phyloP scores from a whole-genome alignment of 2,329 filamentous ascomycete species.

The Triangularia setosa region DNA sequence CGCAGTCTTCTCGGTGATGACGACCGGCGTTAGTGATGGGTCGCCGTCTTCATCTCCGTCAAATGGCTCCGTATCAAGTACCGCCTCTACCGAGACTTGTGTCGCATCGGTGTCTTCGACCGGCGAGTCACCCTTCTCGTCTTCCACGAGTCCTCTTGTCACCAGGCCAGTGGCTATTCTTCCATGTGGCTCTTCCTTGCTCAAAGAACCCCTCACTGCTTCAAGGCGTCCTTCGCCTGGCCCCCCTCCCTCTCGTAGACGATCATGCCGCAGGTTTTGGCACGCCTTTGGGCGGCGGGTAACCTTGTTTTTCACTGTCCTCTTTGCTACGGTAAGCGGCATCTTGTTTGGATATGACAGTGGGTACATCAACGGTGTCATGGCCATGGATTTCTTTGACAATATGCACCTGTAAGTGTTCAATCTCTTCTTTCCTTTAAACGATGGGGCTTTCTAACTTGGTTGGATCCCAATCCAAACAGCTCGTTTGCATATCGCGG shows the following conservation, averaged over 20 bases:
- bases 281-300: neutral
- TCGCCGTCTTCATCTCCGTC: neutral
- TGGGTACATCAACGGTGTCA: slow-evolving; percentile 10
- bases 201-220: no score
- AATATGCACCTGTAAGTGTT: slow-evolving; percentile 6
- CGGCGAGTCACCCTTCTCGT: neutral
- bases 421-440: no score
- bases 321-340: neutral
- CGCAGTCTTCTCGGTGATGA: no score
- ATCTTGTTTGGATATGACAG: slow-evolving; percentile 12
- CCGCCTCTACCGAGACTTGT: neutral
- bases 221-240: no score
- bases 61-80: neutral
- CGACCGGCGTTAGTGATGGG: neutral
- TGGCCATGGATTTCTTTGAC: slow-evolving; percentile 12
- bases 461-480: neutral
- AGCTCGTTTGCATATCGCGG: neutral
- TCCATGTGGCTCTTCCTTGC: no score
- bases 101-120: neutral
- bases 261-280: neutral
- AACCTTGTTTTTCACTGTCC: neutral
- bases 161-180: neutral
- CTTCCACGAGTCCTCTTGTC: neutral
- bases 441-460: neutral
- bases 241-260: neutral